Percentiles rank a stretch among this genome's conserved stretches.
phyloP scores from a whole-genome alignment of 176 grass and related monocot genomes.

The Phyllostachys edulis region DNA sequence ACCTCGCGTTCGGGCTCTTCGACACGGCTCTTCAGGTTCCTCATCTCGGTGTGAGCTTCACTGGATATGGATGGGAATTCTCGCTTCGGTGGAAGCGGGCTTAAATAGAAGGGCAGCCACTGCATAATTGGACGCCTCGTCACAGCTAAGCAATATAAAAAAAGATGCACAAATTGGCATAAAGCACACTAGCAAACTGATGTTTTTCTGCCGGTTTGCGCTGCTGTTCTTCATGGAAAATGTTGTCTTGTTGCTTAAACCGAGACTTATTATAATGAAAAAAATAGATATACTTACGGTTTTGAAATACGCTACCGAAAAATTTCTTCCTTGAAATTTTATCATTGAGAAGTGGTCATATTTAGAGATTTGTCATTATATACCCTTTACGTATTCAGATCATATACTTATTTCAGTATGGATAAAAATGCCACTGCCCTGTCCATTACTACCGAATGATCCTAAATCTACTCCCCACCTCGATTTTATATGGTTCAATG shows the following conservation, averaged over 20 bases:
- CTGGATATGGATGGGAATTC: neutral
- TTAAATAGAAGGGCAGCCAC: slow-evolving; percentile 12
- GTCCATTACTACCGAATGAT: too few species aligned
- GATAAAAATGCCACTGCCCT: too few species aligned
- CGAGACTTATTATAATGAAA: neutral
- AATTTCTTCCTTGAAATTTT: too few species aligned
- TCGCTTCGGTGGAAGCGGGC: rapidly evolving
- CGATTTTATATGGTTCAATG: too few species aligned
- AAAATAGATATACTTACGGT: too few species aligned
- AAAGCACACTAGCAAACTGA: neutral
- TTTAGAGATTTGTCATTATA: too few species aligned
- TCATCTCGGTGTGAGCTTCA: neutral
- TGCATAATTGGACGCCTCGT: neutral
- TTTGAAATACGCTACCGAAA: too few species aligned
- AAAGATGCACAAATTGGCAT: neutral
- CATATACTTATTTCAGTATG: too few species aligned
- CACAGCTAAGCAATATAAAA: neutral
- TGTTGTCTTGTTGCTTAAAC: neutral
- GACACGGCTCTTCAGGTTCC: slow-evolving; percentile 11
- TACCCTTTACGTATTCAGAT: too few species aligned
- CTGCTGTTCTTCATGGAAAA: neutral
- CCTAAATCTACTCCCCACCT: too few species aligned
- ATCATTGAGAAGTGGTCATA: too few species aligned
- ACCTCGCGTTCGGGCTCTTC: neutral
- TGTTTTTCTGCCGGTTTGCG: slow-evolving; percentile 14